A percentile compares a stretch with the other conserved stretches of the same genome.
phyloP scores from a whole-genome alignment of 2,329 filamentous ascomycete genomes.

The Fusarium proliferatum region DNA sequence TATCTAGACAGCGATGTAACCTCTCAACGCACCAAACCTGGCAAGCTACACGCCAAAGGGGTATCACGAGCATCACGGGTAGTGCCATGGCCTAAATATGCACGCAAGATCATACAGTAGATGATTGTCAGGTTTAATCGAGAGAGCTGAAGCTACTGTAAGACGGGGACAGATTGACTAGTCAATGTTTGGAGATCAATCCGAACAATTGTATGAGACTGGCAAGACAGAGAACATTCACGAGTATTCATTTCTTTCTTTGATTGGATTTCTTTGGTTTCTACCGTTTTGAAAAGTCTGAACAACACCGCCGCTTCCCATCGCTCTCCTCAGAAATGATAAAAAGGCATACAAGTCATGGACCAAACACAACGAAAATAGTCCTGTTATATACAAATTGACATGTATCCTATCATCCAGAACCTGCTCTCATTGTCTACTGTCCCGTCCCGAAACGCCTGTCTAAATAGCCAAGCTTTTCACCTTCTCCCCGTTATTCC shows the following conservation, averaged over 20 bases:
- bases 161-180: background rate
- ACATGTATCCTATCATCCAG: conserved; percentile 35
- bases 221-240: background rate
- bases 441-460: conserved; percentile 23
- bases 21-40: background rate
- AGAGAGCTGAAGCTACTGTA: background rate
- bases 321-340: conserved; percentile 10
- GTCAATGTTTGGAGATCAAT: background rate
- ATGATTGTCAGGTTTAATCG: background rate
- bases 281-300: conserved; percentile 38
- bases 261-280: conserved; percentile 35
- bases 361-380: conserved; percentile 32
- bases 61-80: background rate
- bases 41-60: conserved; percentile 11
- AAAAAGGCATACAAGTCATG: conserved; percentile 30
- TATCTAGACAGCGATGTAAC: conserved; percentile 28
- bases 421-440: conserved; percentile 3
- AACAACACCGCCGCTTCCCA: conserved; percentile 26
- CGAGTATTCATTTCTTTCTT: conserved; percentile 32
- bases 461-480: conserved; percentile 38
- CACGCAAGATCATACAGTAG: background rate
- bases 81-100: background rate
- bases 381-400: conserved; percentile 43
- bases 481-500: conserved; percentile 20
- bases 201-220: background rate